phyloP scores from a whole-genome alignment of 1,284 basidiomycete genomes.

The Cryptococcus sp. region DNA sequence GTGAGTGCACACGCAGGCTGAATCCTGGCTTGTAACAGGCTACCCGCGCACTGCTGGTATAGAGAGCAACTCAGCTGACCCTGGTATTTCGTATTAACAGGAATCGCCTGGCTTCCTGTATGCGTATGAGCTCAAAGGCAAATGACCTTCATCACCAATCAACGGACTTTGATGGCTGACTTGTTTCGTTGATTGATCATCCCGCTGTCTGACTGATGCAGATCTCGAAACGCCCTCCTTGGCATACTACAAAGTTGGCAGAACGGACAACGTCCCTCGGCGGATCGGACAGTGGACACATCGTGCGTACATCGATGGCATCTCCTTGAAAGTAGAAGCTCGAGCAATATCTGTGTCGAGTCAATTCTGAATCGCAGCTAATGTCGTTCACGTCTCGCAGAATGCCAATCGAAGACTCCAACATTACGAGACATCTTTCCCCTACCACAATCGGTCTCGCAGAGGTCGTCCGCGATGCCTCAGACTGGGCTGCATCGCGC shows the following conservation, averaged over 20 bases:
- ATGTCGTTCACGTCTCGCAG: conserved; percentile 14
- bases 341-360: conserved; percentile 1
- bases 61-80: not conserved
- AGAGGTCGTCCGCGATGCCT: not conserved
- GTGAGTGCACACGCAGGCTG: conserved; percentile 21
- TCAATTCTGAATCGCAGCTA: no score
- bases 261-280: conserved; percentile 52
- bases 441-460: conserved; percentile 9
- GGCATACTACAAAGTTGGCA: conserved; percentile 50
- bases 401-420: conserved; percentile 46
- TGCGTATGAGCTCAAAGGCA: conserved; percentile 51
- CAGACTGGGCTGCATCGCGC: conserved; percentile 13
- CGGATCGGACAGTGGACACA: conserved; percentile 51
- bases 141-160: conserved; percentile 3
- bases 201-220: conserved; percentile 7
- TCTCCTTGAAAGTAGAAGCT: not conserved
- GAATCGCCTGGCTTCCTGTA: conserved; percentile 51
- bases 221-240: conserved; percentile 34
- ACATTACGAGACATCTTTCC: conserved; percentile 51
- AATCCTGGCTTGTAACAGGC: not conserved
- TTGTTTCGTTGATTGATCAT: not conserved
- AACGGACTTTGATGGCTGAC: not conserved
- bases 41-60: no score
- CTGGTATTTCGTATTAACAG: conserved; percentile 18
- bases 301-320: conserved; percentile 27